These are phyloP conservation scores for Sporobolomyces pararoseus DNA, from an alignment of 768 basidiomycete genomes.

Conservation along the genomic window DNA sequence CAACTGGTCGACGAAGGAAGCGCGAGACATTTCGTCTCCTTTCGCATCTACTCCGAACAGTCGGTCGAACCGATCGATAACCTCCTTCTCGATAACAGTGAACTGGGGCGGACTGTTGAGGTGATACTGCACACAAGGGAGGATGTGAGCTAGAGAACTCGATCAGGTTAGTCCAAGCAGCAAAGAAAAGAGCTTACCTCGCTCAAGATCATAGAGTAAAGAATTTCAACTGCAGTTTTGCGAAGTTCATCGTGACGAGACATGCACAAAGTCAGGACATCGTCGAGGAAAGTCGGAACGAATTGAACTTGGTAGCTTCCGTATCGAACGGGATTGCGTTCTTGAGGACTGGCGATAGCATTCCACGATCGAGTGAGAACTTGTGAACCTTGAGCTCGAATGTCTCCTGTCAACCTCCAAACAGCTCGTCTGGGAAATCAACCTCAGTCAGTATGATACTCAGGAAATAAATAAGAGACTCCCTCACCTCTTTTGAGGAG, in stretches of 20 bases:
- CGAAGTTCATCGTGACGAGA: conserved; percentile 91
- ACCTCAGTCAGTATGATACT: background rate
- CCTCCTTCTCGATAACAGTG: conserved; percentile 82
- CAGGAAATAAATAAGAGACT: background rate
- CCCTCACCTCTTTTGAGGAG: conserved; percentile 66
- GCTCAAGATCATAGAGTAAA: conserved; percentile 88
- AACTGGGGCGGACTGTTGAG: conserved; percentile 66
- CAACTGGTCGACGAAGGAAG: conserved; percentile 87
- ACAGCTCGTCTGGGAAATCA: conserved; percentile 63
- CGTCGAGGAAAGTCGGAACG: conserved; percentile 62
- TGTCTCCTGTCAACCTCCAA: conserved; percentile 93
- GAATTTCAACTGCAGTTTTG: conserved; percentile 82
- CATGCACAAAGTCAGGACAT: conserved; percentile 84
- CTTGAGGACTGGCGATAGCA: conserved; percentile 64
- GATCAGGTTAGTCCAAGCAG: no score
- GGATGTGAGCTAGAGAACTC: no score
- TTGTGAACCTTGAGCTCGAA: conserved; percentile 82
- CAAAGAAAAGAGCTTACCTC: conserved; percentile 22
- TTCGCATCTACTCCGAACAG: conserved; percentile 88
- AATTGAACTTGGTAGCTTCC: conserved; percentile 47
- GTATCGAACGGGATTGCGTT: background rate
- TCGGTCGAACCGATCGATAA: conserved; percentile 83
- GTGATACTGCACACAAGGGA: conserved; percentile 63
- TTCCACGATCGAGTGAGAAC: conserved; percentile 79
- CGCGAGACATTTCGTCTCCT: conserved; percentile 57